Evolutionary conservation across 129 eudicot species (phyloP).

Genomic region (Glebionis coronaria): DNA sequence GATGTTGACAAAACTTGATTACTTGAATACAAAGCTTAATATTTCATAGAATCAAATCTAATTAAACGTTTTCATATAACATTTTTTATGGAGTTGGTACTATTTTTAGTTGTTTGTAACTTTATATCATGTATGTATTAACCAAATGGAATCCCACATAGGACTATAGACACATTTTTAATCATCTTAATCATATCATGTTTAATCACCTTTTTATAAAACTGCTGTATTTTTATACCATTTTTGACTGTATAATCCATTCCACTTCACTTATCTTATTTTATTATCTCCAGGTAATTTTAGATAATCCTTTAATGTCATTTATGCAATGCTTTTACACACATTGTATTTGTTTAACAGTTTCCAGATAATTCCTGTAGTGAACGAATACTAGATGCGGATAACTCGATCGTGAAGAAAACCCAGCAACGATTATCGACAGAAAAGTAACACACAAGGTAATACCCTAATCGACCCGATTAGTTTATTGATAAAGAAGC

Average conservation of each 20-base stretch:
- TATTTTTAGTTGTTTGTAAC: constrained; percentile 16
- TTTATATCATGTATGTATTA: constrained; percentile 18
- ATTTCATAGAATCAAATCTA: background rate
- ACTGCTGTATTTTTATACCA: background rate
- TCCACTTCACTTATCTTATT: background rate
- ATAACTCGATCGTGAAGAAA: no score
- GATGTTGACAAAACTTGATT: background rate
- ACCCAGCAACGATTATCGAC: no score
- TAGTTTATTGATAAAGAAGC: no score
- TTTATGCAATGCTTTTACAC: background rate
- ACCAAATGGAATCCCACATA: constrained; percentile 34
- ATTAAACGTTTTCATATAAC: background rate
- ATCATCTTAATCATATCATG: constrained; percentile 20
- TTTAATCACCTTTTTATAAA: constrained; percentile 9
- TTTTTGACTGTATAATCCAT: constrained; percentile 10
- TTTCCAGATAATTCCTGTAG: no score
- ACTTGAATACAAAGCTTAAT: background rate
- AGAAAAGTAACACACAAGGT: no score
- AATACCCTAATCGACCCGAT: no score
- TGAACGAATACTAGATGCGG: no score
- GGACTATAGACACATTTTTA: constrained; percentile 11
- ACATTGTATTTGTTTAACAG: background rate
- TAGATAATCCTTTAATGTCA: no score
- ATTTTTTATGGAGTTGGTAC: background rate
- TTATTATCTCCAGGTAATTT: constrained; percentile 6